Evolutionary conservation across 495 filamentous ascomycete genomes (phyloP), one percentile per base, ranked within the genome.

Genomic region (Penicillium samsonianum): DNA sequence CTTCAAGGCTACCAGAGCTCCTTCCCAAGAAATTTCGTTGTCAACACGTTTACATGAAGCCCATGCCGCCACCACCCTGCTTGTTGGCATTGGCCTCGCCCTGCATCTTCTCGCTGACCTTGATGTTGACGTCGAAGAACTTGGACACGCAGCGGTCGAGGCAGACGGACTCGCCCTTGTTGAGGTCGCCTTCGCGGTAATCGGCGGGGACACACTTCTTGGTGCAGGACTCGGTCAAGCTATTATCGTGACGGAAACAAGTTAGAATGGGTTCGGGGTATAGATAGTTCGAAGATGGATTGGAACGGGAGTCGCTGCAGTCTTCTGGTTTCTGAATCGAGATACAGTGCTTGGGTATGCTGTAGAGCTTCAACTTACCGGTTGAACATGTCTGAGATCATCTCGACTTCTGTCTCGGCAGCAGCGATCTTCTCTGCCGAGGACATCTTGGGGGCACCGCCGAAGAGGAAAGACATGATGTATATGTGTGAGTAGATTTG

Each of bases 161-260:
- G 78, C 94, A 98, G 62, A 98, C 94, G 53, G 88, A 89, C 78
- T 98, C 94, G 80, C 94, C 94, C 80, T 98, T 98, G 83, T 96
- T 94, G 59, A 98, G 85, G 56, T 98, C 95, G 68, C 82, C 82
- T 80, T 98, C 94, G 67, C 90, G 90, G 84, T 98, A 98, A 59
- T 91, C 85, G 63, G 74, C 79, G 56, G 91, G 92, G 53, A 98
- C 83, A 73, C 94, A 98, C 77, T 98, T 98, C 71, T 87, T 84
- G 57, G 87, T 84, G 82, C 94, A 98, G 54, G 91, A 91, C 73
- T 90, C 84, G 58, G 86, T 85, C 60, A 98, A 82, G 41, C 93
- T 96, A 49, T 46, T 14, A n/a, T 23, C 35, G 52, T 19, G 51
- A 46, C 20, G 30, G 20, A 22, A 14, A 38, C 28, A 37, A 26